Percentiles rank a stretch among this genome's conserved stretches.
Conservation (phyloP, 768 basidiomycete genomes). For the Trametes cinnabarina region DNA sequence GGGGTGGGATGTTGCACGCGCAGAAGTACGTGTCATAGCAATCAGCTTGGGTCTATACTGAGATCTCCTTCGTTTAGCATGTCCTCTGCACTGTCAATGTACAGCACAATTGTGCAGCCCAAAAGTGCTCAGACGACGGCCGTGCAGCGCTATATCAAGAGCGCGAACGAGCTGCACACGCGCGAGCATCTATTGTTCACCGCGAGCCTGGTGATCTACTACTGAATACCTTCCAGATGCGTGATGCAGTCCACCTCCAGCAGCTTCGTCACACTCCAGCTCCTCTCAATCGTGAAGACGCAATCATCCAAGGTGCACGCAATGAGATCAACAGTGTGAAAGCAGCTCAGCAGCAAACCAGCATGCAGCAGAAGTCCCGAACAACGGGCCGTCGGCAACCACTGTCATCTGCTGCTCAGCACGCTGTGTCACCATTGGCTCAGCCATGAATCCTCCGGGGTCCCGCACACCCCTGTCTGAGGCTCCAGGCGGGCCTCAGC, state of each 20-base stretch:
- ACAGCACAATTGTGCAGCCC: constrained; percentile 5
- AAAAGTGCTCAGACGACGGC: not conserved
- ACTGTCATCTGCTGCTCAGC: no score
- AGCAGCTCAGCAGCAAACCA: not conserved
- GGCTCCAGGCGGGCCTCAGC: no score
- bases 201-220: not conserved
- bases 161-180: no score
- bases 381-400: no score
- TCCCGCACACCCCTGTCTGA: no score
- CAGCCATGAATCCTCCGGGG: no score
- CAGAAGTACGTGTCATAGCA: no score
- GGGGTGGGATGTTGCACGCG: no score
- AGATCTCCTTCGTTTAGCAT: not conserved
- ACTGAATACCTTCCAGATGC: not conserved
- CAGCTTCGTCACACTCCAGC: not conserved
- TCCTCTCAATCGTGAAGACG: not conserved
- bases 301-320: not conserved
- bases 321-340: not conserved
- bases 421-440: no score
- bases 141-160: not conserved
- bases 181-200: no score
- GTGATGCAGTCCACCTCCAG: not conserved
- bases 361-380: no score
- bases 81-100: constrained; percentile 5
- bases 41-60: no score